phyloP scores from a whole-genome alignment of 495 filamentous ascomycete genomes.

The Hyaloscypha hepaticicola region DNA sequence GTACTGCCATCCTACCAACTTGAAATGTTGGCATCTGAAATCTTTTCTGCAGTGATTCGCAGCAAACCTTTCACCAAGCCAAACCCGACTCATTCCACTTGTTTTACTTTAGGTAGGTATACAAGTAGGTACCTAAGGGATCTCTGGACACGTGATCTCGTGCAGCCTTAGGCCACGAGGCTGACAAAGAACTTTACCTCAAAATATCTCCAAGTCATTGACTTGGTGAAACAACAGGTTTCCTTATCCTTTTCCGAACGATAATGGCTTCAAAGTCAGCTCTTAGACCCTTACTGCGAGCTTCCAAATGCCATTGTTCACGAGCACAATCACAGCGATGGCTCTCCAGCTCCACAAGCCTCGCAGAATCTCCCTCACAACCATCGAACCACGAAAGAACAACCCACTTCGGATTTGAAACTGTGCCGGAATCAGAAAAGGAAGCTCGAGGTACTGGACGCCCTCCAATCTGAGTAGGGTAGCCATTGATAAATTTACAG shows the following conservation, averaged over 20 bases:
- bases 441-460: conserved; percentile 61
- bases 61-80: too few species aligned
- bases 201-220: neutral
- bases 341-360: neutral
- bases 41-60: too few species aligned
- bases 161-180: conserved; percentile 1
- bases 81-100: too few species aligned
- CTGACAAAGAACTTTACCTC: neutral
- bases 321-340: neutral
- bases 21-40: too few species aligned
- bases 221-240: neutral
- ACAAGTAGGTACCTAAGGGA: too few species aligned
- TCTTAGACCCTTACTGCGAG: conserved; percentile 21
- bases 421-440: conserved; percentile 81
- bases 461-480: neutral
- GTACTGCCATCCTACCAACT: too few species aligned
- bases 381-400: conserved; percentile 54
- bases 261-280: conserved; percentile 32
- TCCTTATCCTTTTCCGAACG: neutral
- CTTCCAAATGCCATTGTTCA: conserved; percentile 14
- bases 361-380: conserved; percentile 37
- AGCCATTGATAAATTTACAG: conserved; percentile 40
- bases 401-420: conserved; percentile 94
- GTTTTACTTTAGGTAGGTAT: too few species aligned
- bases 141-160: neutral